Evolutionary conservation across 2,329 filamentous ascomycete genomes (phyloP), one percentile per base, ranked within the genome.

Genomic region (Calonectria hawksworthii): DNA sequence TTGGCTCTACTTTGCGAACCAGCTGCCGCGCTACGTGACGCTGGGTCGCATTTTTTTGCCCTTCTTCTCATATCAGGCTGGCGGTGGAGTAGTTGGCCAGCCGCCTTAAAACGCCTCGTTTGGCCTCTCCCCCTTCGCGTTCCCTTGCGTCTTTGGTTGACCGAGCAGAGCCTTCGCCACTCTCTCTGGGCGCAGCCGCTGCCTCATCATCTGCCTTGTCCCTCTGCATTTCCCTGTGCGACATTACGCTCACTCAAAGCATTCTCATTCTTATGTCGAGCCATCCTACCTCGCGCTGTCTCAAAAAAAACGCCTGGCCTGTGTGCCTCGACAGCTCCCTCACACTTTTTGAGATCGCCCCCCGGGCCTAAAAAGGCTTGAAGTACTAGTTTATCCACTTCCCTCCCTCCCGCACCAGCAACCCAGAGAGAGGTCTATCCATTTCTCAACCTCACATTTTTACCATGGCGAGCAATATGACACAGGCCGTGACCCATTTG

Each of bases 21-120:
- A 63, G 13, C 21, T 41, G 56, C 34, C 16, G 56, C 56, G 56
- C 56, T 38, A 41, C 56, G 56, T 63, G 56, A 41, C 34, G 32
- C 34, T 41, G 56, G 56, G 56, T 63, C 56, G 56, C 56, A 63
- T 63, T 41, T 41, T 63, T 41, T 23, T 63, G n/a, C n/a, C n/a
- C n/a, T 38, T 18, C 41, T 28, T 23, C 18, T 41, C 56, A 63
- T 16, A 63, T 18, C 56, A 63, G 56, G 56, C 56, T 63, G 56
- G 21, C 18, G 56, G 56, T 63, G 56, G 56, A 63, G 56, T 63
- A 28, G 36, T 28, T 63, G 26, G 23, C 13, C 36, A 41, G 34
- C 32, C 56, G 56, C 56, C 36, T 63, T 63, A 41, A 63, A 63
- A 63, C 11, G 23, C 56, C 34, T 41, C 16, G 36, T 41, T 16